Evolutionary conservation across 2,329 filamentous ascomycete species (phyloP).

Genomic region (Rhexocercosporidium sp.): DNA sequence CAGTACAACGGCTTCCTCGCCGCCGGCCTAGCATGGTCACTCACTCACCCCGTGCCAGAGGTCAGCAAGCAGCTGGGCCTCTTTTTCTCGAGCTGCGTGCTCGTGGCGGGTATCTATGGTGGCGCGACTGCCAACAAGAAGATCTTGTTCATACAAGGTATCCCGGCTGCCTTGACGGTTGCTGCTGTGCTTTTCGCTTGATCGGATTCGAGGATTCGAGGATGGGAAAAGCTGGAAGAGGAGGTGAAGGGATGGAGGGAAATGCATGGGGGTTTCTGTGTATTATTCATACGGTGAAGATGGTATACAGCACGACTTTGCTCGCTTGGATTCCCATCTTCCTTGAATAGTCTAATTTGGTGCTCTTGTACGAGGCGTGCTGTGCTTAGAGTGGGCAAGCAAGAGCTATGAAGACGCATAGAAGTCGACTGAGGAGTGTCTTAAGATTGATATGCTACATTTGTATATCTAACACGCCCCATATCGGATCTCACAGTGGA

Average conservation of each 20-base stretch:
- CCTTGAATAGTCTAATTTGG: no score
- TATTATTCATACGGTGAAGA: background rate
- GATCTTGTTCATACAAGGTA: slow-evolving; percentile 52
- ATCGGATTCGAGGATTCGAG: background rate
- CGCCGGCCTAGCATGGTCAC: slow-evolving; percentile 53
- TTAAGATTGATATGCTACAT: no score
- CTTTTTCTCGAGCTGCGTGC: slow-evolving; percentile 55
- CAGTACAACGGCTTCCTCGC: slow-evolving; percentile 58
- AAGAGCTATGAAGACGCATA: no score
- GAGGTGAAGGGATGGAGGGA: background rate
- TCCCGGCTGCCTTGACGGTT: slow-evolving; percentile 44
- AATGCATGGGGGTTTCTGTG: background rate
- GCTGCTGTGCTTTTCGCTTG: slow-evolving; percentile 36
- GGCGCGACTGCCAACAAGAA: slow-evolving; percentile 47
- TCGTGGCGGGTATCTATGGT: slow-evolving; percentile 53
- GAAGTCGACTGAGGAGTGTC: no score
- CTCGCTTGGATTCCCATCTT: background rate
- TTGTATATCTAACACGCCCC: no score
- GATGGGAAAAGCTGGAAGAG: background rate
- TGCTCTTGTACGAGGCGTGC: no score
- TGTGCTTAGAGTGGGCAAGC: no score
- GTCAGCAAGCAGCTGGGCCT: slow-evolving; percentile 51
- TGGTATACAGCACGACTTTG: background rate
- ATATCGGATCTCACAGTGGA: no score
- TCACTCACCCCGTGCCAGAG: slow-evolving; percentile 50